A percentile compares a stretch with the other conserved stretches of the same genome.
These are phyloP conservation scores for Mercurialis annua DNA, from an alignment of 345 rosid species.

Conservation along the genomic window DNA sequence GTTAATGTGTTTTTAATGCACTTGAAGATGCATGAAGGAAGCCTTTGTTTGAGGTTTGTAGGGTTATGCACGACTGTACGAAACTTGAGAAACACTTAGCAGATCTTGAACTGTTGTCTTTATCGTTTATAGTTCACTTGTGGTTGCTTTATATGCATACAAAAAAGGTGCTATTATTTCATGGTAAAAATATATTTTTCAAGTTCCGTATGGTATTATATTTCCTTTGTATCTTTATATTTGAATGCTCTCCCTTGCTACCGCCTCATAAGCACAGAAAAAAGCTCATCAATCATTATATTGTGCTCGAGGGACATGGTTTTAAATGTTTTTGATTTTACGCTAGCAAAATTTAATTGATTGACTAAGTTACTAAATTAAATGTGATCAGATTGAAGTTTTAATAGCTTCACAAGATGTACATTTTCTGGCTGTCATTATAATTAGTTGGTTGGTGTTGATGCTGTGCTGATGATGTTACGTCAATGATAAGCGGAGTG, in stretches of 20 bases:
- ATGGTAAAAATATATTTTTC: not conserved
- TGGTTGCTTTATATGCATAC: not conserved
- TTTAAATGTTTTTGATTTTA: not conserved
- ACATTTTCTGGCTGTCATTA: not conserved
- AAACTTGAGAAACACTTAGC: not conserved
- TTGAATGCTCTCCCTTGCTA: too few relatives aligned
- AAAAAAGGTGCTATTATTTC: not conserved
- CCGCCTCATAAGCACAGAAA: too few relatives aligned
- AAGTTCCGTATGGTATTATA: not conserved
- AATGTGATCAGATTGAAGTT: not conserved
- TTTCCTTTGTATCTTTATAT: not conserved
- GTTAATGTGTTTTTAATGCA: not conserved
- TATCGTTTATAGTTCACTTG: too few relatives aligned
- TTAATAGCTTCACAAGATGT: not conserved
- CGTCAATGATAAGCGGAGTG: not conserved
- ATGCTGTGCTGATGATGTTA: not conserved
- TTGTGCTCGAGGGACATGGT: not conserved
- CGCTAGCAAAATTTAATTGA: not conserved
- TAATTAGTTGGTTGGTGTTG: not conserved
- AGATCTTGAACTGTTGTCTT: not conserved
- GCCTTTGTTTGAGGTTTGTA: not conserved
- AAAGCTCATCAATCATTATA: not conserved
- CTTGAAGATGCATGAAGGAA: too few relatives aligned
- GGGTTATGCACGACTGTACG: not conserved
- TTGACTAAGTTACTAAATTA: not conserved